Percentiles rank a stretch among this genome's conserved stretches.
Conservation (phyloP, 495 filamentous ascomycete genomes). For the Monascus purpureus region DNA sequence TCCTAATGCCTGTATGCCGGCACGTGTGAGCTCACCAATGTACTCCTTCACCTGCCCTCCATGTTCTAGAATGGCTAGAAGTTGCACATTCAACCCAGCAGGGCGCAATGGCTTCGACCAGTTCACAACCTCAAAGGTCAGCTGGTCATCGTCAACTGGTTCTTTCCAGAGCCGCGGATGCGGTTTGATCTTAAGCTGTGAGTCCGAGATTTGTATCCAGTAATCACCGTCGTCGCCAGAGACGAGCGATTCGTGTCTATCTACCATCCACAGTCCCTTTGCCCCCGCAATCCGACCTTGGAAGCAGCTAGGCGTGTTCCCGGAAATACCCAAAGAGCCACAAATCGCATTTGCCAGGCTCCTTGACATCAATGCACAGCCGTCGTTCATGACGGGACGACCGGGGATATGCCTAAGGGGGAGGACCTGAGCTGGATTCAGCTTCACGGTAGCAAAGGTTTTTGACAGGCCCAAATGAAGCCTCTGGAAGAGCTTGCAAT, state of each 20-base stretch:
- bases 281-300: conserved; percentile 74
- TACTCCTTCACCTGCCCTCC: conserved; percentile 42
- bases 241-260: conserved; percentile 20
- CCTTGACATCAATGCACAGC: conserved; percentile 59
- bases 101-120: conserved; percentile 47
- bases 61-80: conserved; percentile 63
- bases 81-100: conserved; percentile 59
- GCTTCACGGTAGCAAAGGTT: conserved; percentile 31
- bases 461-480: conserved; percentile 28
- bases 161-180: conserved; percentile 33
- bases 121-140: conserved; percentile 63
- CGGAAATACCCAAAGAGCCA: conserved; percentile 40
- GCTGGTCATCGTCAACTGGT: conserved; percentile 27
- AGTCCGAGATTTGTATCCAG: conserved; percentile 70
- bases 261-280: conserved; percentile 83
- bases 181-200: conserved; percentile 66
- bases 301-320: conserved; percentile 53
- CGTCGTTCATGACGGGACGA: conserved; percentile 64
- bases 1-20: conserved; percentile 35
- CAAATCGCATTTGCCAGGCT: conserved; percentile 45
- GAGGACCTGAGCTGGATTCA: conserved; percentile 29
- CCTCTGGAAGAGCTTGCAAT: conserved; percentile 40
- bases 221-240: conserved; percentile 18
- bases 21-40: conserved; percentile 43
- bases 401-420: conserved; percentile 13